These are phyloP conservation scores for Kurtzmaniella cleridarum DNA, from an alignment of 805 yeast genomes.

Conservation along the genomic window DNA sequence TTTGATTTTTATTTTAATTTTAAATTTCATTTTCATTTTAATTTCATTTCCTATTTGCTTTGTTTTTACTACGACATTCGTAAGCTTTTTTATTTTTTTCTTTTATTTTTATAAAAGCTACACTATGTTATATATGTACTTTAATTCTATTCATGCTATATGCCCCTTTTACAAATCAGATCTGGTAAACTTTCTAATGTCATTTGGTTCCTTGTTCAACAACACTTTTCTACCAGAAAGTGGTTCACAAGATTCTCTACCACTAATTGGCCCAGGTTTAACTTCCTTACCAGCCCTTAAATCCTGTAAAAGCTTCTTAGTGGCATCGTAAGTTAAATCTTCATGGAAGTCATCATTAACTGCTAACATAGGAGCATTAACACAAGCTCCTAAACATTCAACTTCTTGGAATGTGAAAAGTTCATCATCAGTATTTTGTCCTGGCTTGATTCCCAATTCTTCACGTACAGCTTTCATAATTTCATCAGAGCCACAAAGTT, in stretches of 20 bases:
- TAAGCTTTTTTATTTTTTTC: too few species aligned
- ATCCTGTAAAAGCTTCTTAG: slow-evolving; percentile 55
- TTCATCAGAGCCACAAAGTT: slow-evolving; percentile 76
- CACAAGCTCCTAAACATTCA: slow-evolving; percentile 90
- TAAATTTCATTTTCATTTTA: too few species aligned
- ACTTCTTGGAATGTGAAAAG: slow-evolving; percentile 81
- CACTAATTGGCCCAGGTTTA: slow-evolving; percentile 63
- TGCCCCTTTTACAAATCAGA: slow-evolving; percentile 46
- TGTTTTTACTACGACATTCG: too few species aligned
- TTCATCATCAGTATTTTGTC: slow-evolving; percentile 71
- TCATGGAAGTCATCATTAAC: slow-evolving; percentile 79
- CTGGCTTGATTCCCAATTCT: slow-evolving; percentile 62
- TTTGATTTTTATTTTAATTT: too few species aligned
- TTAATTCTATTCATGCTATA: too few species aligned
- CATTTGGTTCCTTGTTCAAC: slow-evolving; percentile 55
- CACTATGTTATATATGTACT: too few species aligned
- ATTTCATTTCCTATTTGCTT: too few species aligned
- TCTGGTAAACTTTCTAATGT: slow-evolving; percentile 67
- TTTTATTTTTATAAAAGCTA: too few species aligned
- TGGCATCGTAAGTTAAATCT: slow-evolving; percentile 68
- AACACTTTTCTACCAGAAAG: slow-evolving; percentile 62
- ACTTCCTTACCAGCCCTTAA: slow-evolving; percentile 57
- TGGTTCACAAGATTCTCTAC: slow-evolving; percentile 75
- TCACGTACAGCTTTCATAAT: slow-evolving; percentile 64
- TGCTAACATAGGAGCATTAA: slow-evolving; percentile 85